Evolutionary conservation across 805 yeast species (phyloP).

Genomic region (Candida arabinofermentans): DNA sequence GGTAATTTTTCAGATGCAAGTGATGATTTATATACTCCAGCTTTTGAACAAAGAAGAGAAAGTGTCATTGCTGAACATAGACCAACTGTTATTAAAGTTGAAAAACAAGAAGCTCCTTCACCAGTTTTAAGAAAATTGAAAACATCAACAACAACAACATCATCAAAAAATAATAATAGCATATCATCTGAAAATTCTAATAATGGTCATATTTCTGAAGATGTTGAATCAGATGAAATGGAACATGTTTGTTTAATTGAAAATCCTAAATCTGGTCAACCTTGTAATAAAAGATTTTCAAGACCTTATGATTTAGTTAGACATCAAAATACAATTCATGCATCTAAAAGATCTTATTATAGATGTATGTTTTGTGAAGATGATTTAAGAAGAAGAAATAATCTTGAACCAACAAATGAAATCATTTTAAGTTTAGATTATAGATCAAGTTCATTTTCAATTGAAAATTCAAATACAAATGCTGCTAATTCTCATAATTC

Average conservation of each 20-base stretch:
- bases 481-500: conserved; percentile 30
- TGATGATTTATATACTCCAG: conserved; percentile 29
- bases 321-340: conserved; percentile 95
- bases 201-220: conserved; percentile 3
- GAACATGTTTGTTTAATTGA: conserved; percentile 56
- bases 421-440: conserved; percentile 33
- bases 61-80: conserved; percentile 18
- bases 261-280: conserved; percentile 57
- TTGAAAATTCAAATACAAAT: conserved; percentile 27
- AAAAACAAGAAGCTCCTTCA: conserved; percentile 16
- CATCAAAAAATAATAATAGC: not conserved
- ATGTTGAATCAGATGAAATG: conserved; percentile 16
- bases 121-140: conserved; percentile 21
- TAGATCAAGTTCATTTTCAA: conserved; percentile 24
- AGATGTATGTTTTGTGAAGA: conserved; percentile 85
- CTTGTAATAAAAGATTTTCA: conserved; percentile 78
- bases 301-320: conserved; percentile 92
- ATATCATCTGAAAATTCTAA: not conserved
- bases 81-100: conserved; percentile 11
- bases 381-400: conserved; percentile 43
- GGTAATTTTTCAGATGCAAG: conserved; percentile 22
- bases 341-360: conserved; percentile 78
- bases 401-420: conserved; percentile 42
- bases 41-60: conserved; percentile 26
- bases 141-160: conserved; percentile 5